Evolutionary conservation across 2,329 filamentous ascomycete species (phyloP).

Genomic region (Simplicillium aogashimaense): DNA sequence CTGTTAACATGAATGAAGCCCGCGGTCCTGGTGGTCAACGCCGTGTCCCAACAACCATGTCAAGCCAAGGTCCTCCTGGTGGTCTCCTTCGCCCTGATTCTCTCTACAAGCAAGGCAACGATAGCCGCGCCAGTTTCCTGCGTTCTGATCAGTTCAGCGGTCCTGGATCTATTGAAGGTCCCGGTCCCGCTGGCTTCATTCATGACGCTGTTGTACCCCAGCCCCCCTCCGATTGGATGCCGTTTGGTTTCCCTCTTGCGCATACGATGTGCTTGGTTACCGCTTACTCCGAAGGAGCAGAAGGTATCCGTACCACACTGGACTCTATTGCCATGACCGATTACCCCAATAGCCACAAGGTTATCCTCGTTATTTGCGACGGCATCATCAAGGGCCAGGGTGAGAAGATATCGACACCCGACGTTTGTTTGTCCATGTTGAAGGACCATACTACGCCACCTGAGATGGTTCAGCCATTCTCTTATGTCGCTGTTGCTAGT

Average conservation of each 20-base stretch:
- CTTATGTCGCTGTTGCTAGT: constrained; percentile 91
- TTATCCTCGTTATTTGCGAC: constrained; percentile 92
- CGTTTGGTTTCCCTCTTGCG: constrained; percentile 88
- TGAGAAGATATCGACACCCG: constrained; percentile 76
- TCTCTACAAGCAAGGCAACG: constrained; percentile 60
- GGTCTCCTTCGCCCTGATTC: constrained; percentile 60
- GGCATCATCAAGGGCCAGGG: constrained; percentile 96
- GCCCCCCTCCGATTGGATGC: constrained; percentile 93
- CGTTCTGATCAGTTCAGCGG: constrained; percentile 45
- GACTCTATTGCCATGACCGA: constrained; percentile 97
- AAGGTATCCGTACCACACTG: constrained; percentile 85
- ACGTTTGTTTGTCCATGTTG: constrained; percentile 88
- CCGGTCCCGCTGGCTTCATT: constrained; percentile 87
- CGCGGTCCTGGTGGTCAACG: constrained; percentile 33
- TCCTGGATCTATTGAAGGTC: constrained; percentile 52
- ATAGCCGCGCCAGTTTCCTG: constrained; percentile 56
- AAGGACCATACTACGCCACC: constrained; percentile 74
- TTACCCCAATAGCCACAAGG: constrained; percentile 98
- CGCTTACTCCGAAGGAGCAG: constrained; percentile 90
- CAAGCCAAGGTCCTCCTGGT: constrained; percentile 70
- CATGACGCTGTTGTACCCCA: constrained; percentile 94
- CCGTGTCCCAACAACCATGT: constrained; percentile 80
- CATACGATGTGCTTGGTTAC: constrained; percentile 93
- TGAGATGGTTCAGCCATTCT: constrained; percentile 80
- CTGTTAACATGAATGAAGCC: constrained; percentile 67